A percentile compares a stretch with the other conserved stretches of the same genome.
These are phyloP conservation scores for Polytrichum commune DNA, from an alignment of 225 moss, liverwort and hornwort species.

Conservation along the genomic window DNA sequence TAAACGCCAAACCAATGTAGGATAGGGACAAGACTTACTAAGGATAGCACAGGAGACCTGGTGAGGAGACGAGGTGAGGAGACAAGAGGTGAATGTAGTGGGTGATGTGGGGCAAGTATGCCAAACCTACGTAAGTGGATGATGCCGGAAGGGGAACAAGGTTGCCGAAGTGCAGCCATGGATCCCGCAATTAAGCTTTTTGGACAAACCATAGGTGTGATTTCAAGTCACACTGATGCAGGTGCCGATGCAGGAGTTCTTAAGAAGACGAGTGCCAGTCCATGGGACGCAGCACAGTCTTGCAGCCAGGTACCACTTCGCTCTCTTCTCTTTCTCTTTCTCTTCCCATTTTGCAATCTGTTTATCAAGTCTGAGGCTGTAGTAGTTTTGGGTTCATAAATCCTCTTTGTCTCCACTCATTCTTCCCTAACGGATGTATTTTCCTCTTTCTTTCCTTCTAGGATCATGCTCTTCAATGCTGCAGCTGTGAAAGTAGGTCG, in stretches of 20 bases:
- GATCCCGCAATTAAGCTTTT: constrained; percentile 58
- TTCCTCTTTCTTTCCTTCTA: no score
- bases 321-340: not conserved
- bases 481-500: no score
- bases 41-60: not conserved
- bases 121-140: constrained; percentile 31
- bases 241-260: constrained; percentile 68
- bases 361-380: no score
- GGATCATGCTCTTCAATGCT: no score
- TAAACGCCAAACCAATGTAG: not conserved
- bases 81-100: not conserved
- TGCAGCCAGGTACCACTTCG: constrained; percentile 30
- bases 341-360: not conserved
- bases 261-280: constrained; percentile 32
- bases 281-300: constrained; percentile 30
- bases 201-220: constrained; percentile 53
- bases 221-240: constrained; percentile 36
- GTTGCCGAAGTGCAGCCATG: constrained; percentile 43
- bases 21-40: not conserved
- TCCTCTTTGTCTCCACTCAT: no score
- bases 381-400: no score
- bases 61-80: not conserved
- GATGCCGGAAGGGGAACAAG: constrained; percentile 25
- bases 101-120: constrained; percentile 28
- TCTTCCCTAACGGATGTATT: no score